Conservation (phyloP, 352 stramenopile genomes). For the Globisporangium cylindrosporum region DNA sequence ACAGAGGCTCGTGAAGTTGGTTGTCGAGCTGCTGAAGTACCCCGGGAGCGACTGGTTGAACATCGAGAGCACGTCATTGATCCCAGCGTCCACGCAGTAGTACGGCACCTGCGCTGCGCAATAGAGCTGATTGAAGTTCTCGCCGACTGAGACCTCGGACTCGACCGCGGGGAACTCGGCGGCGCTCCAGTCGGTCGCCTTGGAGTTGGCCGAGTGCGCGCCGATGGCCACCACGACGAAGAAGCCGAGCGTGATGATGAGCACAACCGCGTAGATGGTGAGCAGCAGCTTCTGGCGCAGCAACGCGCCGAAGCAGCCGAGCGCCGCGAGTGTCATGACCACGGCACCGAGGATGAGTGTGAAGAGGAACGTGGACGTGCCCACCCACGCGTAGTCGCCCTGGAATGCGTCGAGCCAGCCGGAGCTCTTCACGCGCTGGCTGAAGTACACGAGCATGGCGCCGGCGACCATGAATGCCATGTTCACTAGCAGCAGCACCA, state of each 20-base stretch:
- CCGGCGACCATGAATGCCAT: conserved; percentile 80
- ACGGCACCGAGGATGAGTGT: conserved; percentile 65
- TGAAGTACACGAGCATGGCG: conserved; percentile 80
- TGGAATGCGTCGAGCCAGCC: conserved; percentile 78
- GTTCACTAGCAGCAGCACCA: conserved; percentile 79
- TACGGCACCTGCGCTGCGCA: conserved; percentile 78
- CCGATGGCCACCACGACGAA: conserved; percentile 70
- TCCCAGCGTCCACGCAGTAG: conserved; percentile 56
- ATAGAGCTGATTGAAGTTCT: conserved; percentile 81
- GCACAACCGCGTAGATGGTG: conserved; percentile 60
- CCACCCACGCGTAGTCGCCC: conserved; percentile 65
- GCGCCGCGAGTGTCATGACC: conserved; percentile 56
- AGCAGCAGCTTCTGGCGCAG: conserved; percentile 70
- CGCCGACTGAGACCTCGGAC: conserved; percentile 46
- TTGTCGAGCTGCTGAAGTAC: conserved; percentile 35
- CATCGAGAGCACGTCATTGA: conserved; percentile 47
- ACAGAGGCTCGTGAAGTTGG: conserved; percentile 56
- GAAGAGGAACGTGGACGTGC: conserved; percentile 59
- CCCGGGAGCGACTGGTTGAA: conserved; percentile 50
- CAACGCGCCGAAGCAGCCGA: conserved; percentile 73
- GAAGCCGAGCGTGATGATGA: conserved; percentile 53
- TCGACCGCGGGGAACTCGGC: conserved; percentile 42
- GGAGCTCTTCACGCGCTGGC: conserved; percentile 53
- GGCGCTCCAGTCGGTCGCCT: conserved; percentile 44
- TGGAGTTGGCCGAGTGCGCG: conserved; percentile 51